Conservation (phyloP, 2,329 filamentous ascomycete genomes). For the Penicillium sp. region DNA sequence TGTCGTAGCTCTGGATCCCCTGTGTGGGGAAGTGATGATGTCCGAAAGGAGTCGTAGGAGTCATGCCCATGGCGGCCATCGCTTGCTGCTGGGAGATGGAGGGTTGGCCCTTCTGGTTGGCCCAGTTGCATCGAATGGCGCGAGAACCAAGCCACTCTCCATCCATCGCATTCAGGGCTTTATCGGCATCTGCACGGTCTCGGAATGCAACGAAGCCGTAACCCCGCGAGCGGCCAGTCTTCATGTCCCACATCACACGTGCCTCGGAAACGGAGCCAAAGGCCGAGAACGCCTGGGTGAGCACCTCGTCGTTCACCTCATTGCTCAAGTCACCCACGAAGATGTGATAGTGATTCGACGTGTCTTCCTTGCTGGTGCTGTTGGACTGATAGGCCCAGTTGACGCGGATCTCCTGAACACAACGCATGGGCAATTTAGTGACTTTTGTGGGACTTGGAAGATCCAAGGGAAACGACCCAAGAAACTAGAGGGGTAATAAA, state of each 20-base stretch:
- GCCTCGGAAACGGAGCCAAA: constrained; percentile 96
- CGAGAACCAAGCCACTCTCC: constrained; percentile 98
- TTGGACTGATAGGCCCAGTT: constrained; percentile 99
- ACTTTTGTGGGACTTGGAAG: not conserved
- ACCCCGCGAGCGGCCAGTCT: constrained; percentile 92
- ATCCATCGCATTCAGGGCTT: constrained; percentile 95
- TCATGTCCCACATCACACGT: constrained; percentile 99
- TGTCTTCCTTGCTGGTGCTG: constrained; percentile 89
- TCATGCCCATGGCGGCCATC: constrained; percentile 97
- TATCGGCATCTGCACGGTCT: constrained; percentile 87
- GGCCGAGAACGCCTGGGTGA: constrained; percentile 88
- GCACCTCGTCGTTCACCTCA: constrained; percentile 94
- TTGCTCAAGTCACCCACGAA: constrained; percentile 97
- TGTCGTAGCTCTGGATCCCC: constrained; percentile 94
- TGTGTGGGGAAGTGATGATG: constrained; percentile 98
- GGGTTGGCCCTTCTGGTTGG: constrained; percentile 99
- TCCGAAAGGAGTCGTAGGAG: constrained; percentile 89
- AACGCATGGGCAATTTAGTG: not conserved
- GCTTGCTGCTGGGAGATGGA: constrained; percentile 97
- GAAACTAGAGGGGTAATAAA: not conserved
- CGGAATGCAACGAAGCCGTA: constrained; percentile 98
- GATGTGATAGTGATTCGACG: constrained; percentile 96
- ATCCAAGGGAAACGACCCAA: no score
- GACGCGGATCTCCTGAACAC: constrained; percentile 81
- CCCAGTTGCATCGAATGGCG: constrained; percentile 99